Conservation (phyloP, 305 asterid genomes). For the Fraxinus floribunda region DNA sequence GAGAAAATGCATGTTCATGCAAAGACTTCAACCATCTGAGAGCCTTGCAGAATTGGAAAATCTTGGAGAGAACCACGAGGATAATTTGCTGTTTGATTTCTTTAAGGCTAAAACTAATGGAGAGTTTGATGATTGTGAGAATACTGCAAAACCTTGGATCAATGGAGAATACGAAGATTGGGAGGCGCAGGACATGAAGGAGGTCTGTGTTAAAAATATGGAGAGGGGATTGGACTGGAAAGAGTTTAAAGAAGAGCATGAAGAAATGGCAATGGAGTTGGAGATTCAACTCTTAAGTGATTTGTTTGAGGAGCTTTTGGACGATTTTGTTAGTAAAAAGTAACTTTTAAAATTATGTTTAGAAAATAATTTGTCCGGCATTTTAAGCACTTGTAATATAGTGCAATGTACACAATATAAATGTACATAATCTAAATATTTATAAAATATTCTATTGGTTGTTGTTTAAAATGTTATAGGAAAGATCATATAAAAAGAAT, state of each 20-base stretch:
- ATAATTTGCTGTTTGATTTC: conserved; percentile 46
- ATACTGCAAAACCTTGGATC: conserved; percentile 46
- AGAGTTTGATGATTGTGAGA: conserved; percentile 23
- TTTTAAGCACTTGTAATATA: background rate
- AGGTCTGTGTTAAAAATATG: conserved; percentile 52
- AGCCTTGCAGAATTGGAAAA: background rate
- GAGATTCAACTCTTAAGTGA: conserved; percentile 40
- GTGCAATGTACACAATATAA: background rate
- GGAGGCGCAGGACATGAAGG: conserved; percentile 48
- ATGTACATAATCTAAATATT: background rate
- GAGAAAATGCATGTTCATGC: conserved; percentile 35
- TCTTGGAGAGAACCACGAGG: background rate
- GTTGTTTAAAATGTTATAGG: background rate
- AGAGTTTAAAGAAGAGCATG: conserved; percentile 43
- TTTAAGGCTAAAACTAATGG: conserved; percentile 30
- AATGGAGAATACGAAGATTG: conserved; percentile 39
- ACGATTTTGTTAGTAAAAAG: conserved; percentile 18
- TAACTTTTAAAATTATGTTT: background rate
- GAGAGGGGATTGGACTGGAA: conserved; percentile 57
- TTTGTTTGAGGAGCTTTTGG: conserved; percentile 44
- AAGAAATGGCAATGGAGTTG: conserved; percentile 43
- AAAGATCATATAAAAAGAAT: background rate
- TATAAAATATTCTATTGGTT: background rate
- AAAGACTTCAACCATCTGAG: conserved; percentile 32
- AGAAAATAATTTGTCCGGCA: background rate